Percentiles rank a stretch among this genome's conserved stretches.
These are phyloP conservation scores for Hanseniaspora clermontiae DNA, from an alignment of 805 yeast species.

Conservation along the genomic window DNA sequence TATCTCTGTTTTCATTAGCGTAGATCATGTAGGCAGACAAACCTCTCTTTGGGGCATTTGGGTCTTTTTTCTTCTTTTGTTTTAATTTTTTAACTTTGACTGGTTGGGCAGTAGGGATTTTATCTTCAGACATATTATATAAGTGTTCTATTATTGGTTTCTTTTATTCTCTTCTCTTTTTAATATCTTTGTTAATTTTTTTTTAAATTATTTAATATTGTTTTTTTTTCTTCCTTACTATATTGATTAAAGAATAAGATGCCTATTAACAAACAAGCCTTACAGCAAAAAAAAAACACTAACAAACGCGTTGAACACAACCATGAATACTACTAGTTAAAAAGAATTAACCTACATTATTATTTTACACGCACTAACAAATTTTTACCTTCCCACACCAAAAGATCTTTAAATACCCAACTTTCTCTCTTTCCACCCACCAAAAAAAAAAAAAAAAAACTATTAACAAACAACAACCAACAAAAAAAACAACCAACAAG, in stretches of 20 bases:
- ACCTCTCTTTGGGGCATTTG: slow-evolving; percentile 98
- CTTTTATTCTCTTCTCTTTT: too few species aligned
- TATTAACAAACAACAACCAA: too few species aligned
- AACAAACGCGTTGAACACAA: too few species aligned
- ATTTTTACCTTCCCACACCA: neutral
- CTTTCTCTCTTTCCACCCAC: too few species aligned
- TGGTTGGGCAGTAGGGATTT: slow-evolving; percentile 7
- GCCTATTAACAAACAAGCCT: too few species aligned
- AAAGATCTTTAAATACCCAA: too few species aligned
- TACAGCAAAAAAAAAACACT: too few species aligned
- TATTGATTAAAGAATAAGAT: too few species aligned
- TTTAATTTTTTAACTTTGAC: slow-evolving; percentile 21
- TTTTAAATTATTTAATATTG: neutral
- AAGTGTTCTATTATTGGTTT: neutral
- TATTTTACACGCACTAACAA: neutral
- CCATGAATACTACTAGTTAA: too few species aligned
- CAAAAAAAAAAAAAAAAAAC: too few species aligned
- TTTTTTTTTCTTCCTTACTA: too few species aligned
- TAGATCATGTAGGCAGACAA: slow-evolving; percentile 97
- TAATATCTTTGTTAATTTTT: neutral
- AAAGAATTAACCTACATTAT: too few species aligned
- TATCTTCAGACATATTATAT: slow-evolving; percentile 27
- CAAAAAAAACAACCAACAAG: neutral
- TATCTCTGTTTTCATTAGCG: slow-evolving; percentile 94
- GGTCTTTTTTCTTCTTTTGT: slow-evolving; percentile 49